phyloP scores from a whole-genome alignment of 2,329 filamentous ascomycete species.

The Pseudogymnoascus sp. region DNA sequence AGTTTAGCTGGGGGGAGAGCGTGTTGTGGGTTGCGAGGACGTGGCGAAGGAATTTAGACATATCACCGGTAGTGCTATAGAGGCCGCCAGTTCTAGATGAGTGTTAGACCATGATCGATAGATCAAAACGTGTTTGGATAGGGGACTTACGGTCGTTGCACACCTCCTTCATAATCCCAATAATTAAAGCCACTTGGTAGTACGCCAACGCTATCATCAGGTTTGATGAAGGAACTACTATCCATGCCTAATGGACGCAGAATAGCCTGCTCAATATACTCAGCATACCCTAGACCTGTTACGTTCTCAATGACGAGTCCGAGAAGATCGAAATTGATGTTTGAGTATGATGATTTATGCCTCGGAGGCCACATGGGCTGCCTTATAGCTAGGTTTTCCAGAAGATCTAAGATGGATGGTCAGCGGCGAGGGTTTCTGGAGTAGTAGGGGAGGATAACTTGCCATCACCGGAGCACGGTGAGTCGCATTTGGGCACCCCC shows the following conservation, averaged over 20 bases:
- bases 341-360: slow-evolving; percentile 26
- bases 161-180: slow-evolving; percentile 38
- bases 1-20: slow-evolving; percentile 30
- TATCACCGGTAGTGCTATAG: slow-evolving; percentile 27
- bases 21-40: slow-evolving; percentile 37
- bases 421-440: not conserved
- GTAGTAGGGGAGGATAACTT: not conserved
- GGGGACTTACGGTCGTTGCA: slow-evolving; percentile 32
- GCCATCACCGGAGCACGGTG: not conserved
- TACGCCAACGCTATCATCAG: slow-evolving; percentile 21
- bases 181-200: slow-evolving; percentile 24
- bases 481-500: slow-evolving; percentile 3
- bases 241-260: not conserved
- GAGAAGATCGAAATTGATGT: slow-evolving; percentile 28
- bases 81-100: not conserved
- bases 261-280: slow-evolving; percentile 11
- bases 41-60: slow-evolving; percentile 40
- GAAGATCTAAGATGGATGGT: not conserved
- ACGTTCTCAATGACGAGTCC: slow-evolving; percentile 27
- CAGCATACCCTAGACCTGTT: slow-evolving; percentile 24
- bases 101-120: not conserved
- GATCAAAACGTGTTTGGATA: not conserved
- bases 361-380: slow-evolving; percentile 25
- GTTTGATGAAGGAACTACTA: not conserved
- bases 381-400: slow-evolving; percentile 13